Base-by-base conservation (phyloP, 2,329 filamentous ascomycete species). In the Phyllosticta citriasiana region DNA sequence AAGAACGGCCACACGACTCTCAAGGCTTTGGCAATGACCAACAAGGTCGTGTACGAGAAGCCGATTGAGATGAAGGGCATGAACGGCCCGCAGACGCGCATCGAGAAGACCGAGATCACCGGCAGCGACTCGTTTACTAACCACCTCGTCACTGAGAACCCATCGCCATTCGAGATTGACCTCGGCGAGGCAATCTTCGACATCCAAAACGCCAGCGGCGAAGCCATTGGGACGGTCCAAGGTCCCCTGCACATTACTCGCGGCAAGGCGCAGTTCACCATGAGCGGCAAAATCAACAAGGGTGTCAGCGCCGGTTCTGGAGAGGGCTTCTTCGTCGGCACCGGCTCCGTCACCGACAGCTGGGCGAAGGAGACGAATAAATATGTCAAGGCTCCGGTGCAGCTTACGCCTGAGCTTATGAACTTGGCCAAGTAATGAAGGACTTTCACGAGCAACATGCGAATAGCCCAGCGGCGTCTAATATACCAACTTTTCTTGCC, bases 41-140 rank as follows among this genome's bases (percentile, higher is more conserved):
- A n/a, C 52, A 62, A 64, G 16, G 60, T 64, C 53, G 51, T 60
- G 12, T 64, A 64, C 63, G 22, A 33, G n/a, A 64, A 64, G 63
- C 40, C 55, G 8, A 57, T 64, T 14, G 55, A 57, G 16, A 7
- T 64, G 6, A 19, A 30, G 53, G 63, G 63, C 54, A 63, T 64
- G 61, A 63, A 64, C 47, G 63, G 63, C 6, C 60, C 63, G 14
- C 55, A 63, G 61, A 61, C 51, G 7, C 53, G 55, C 27, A 35
- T 64, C 47, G 63, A 63, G 16, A 63, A 57, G 57, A 61, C 57
- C 0, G 61, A 52, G 5, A 9, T 51, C 2, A 19, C n/a, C 10
- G 27, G 14, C 4, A 58, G 53, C 6, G 58, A 55, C 12, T 26
- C 22, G 1, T 63, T 62, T 51, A 63, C 60, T 33, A 63, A 61